phyloP scores from a whole-genome alignment of 192 early-diverging fungal species.

The Backusella westeae region DNA sequence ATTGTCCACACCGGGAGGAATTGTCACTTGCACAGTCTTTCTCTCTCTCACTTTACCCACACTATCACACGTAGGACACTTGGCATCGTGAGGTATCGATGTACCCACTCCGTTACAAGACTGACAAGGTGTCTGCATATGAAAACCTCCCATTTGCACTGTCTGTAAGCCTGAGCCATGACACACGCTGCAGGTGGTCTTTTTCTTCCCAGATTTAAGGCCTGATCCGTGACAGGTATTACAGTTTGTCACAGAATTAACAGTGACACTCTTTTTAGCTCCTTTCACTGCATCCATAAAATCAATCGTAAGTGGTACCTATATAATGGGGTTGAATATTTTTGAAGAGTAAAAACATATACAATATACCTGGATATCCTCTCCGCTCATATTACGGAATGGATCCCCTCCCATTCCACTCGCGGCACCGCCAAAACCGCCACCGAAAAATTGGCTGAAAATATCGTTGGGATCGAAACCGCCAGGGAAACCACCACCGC shows the following conservation, averaged over 20 bases:
- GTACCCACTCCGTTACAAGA: slow-evolving; percentile 86
- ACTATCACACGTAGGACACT: slow-evolving; percentile 80
- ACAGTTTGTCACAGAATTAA: slow-evolving; percentile 70
- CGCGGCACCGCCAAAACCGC: slow-evolving; percentile 35
- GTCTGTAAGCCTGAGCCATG: slow-evolving; percentile 81
- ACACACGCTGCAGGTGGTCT: slow-evolving; percentile 71
- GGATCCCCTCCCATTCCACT: slow-evolving; percentile 11
- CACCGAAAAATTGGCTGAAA: slow-evolving; percentile 34
- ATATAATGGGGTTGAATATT: neutral
- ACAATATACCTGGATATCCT: slow-evolving; percentile 54
- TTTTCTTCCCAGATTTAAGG: slow-evolving; percentile 72
- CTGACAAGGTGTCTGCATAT: slow-evolving; percentile 81
- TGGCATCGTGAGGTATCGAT: slow-evolving; percentile 58
- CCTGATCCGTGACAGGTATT: slow-evolving; percentile 80
- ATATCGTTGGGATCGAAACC: slow-evolving; percentile 52
- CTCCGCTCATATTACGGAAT: slow-evolving; percentile 43
- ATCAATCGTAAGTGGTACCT: slow-evolving; percentile 58
- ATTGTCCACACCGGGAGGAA: slow-evolving; percentile 88
- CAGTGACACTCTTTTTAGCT: slow-evolving; percentile 59
- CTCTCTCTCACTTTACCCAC: slow-evolving; percentile 72
- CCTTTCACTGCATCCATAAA: slow-evolving; percentile 95
- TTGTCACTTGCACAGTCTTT: slow-evolving; percentile 66
- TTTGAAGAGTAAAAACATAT: neutral
- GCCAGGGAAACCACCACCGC: slow-evolving; percentile 42
- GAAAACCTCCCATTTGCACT: slow-evolving; percentile 85